Base-by-base conservation (phyloP, 2,329 filamentous ascomycete species). In the Arachnomyces sp. region DNA sequence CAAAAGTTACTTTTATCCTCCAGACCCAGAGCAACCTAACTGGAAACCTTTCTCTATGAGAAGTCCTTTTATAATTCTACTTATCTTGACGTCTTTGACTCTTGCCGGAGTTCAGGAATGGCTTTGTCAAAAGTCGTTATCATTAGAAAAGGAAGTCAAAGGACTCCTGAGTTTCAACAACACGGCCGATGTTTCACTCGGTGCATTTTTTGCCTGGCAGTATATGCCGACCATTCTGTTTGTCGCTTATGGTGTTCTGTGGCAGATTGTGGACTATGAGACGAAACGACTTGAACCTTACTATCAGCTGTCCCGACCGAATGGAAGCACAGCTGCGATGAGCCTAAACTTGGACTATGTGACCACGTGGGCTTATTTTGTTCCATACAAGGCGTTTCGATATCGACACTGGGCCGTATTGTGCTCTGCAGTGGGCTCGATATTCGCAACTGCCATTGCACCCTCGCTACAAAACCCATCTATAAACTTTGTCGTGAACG, bases 251-350 rank as follows among this genome's bases (percentile, higher is more conserved):
- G 68, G 69, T 34, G 66, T 72, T 9, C 46, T 71, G 9, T 72
- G 68, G 65, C 68, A 71, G 42, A 66, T 72, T 44, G 62, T 66
- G 18, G 69, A 72, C 44, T 73, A 67, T 36, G 68, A 73, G 30
- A 66, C 71, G 34, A 69, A 71, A 46, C 64, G 69, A n/a, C 49
- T 73, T 21, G 69, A 72, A 43, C 68, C 69, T 4, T 73, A 65
- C 44, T 73, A 72, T 43, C 69, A 62, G 40, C 48, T 63, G 7
- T 62, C 60, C 3, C 56, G 54, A 39, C 53, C 52, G 11, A 50
- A 48, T 11, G 60, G 60, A 3, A 57, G 54, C 28, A 51, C 48
- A 12, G 60, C 60, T 6, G 51, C 51, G 8, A 50, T 52, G 39
- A 71, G 66, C 9, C 51, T 73, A 7, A 72, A 72, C 34, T 63